These are phyloP conservation scores for Mycena belliarum DNA, from an alignment of 768 basidiomycete species.

Conservation along the genomic window DNA sequence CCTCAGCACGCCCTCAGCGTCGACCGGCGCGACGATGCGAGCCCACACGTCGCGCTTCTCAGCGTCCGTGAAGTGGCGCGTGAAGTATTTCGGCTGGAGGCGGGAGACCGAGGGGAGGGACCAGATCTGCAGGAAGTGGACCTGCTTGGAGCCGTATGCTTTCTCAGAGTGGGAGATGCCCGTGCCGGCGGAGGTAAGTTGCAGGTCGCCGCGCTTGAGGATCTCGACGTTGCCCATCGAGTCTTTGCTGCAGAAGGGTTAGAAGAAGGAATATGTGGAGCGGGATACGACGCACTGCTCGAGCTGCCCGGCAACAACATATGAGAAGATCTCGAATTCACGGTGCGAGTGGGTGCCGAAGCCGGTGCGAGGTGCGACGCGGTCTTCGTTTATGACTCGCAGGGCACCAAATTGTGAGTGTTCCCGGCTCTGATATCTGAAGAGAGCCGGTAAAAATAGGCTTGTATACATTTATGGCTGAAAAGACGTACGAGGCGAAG, in stretches of 20 bases:
- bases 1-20: conserved; percentile 52
- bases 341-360: conserved; percentile 85
- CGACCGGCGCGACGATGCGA: conserved; percentile 74
- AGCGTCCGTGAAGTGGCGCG: background rate
- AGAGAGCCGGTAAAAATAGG: too few relatives aligned
- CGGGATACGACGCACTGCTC: conserved; percentile 61
- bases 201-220: conserved; percentile 84
- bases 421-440: background rate
- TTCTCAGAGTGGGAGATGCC: conserved; percentile 83
- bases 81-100: conserved; percentile 9
- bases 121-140: conserved; percentile 22
- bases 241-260: conserved; percentile 87
- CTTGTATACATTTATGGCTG: background rate
- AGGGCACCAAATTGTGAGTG: conserved; percentile 59
- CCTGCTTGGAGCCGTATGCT: conserved; percentile 22
- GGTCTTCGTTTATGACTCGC: conserved; percentile 91
- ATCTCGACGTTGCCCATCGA: conserved; percentile 90
- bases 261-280: conserved; percentile 2
- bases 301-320: conserved; percentile 74
- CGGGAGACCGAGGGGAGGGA: background rate
- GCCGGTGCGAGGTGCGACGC: conserved; percentile 72
- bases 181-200: conserved; percentile 88
- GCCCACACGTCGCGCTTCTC: conserved; percentile 50
- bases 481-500: background rate
- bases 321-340: conserved; percentile 91